Evolutionary conservation across 352 stramenopile species (phyloP).

Genomic region (Pythium sukuiense): DNA sequence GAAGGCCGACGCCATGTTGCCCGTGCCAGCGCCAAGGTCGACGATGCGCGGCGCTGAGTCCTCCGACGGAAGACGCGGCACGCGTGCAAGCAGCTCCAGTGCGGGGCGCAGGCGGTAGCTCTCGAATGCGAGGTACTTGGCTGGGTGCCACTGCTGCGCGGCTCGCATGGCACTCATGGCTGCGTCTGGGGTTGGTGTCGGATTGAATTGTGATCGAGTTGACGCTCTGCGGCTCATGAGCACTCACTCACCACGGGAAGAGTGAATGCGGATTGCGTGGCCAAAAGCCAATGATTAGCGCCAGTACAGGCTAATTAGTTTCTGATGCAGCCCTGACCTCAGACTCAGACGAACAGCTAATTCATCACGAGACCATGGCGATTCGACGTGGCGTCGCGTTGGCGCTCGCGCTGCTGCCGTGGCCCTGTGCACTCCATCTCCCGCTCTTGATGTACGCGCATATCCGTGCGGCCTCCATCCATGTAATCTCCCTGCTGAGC

Average conservation of each 20-base stretch:
- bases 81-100: constrained; percentile 56
- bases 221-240: not conserved
- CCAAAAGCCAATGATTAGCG: not conserved
- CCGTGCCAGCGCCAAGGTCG: constrained; percentile 64
- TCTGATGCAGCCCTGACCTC: not conserved
- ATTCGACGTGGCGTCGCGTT: constrained; percentile 16
- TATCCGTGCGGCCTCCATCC: not conserved
- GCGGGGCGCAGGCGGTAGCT: constrained; percentile 54
- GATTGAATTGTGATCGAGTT: not conserved
- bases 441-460: constrained; percentile 22
- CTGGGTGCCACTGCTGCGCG: constrained; percentile 51
- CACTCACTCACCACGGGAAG: not conserved
- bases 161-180: constrained; percentile 23
- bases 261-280: not conserved
- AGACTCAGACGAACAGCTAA: not conserved
- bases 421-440: constrained; percentile 21
- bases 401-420: constrained; percentile 24
- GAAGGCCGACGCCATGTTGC: constrained; percentile 71
- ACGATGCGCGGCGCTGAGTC: constrained; percentile 35
- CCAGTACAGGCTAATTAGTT: not conserved
- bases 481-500: not conserved
- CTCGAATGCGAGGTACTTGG: constrained; percentile 70
- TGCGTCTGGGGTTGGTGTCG: not conserved
- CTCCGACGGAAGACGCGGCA: constrained; percentile 27
- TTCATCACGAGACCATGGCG: not conserved